phyloP scores from a whole-genome alignment of 108 stramenopile species.

The Chaetoceros muelleri region DNA sequence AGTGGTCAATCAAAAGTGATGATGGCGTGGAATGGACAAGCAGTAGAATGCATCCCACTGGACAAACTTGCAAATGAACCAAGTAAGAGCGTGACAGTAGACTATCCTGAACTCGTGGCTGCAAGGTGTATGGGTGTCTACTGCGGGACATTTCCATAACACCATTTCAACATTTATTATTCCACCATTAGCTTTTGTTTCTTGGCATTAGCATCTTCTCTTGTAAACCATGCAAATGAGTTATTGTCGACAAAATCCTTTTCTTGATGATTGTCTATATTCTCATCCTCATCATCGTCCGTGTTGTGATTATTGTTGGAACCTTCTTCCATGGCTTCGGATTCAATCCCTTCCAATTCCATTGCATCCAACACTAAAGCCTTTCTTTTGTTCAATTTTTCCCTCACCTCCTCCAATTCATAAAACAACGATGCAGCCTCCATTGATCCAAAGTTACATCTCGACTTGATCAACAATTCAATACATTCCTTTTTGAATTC shows the following conservation, averaged over 20 bases:
- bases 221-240: neutral
- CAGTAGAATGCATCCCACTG: neutral
- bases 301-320: too few species aligned
- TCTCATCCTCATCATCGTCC: neutral
- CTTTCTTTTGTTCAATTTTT: slow-evolving; percentile 46
- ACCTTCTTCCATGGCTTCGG: slow-evolving; percentile 8
- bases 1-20: neutral
- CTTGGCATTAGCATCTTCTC: neutral
- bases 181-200: neutral
- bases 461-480: slow-evolving; percentile 47
- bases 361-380: slow-evolving; percentile 58
- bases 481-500: slow-evolving; percentile 46
- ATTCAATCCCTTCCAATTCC: slow-evolving; percentile 73
- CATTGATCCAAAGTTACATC: slow-evolving; percentile 65
- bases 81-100: neutral
- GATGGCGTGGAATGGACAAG: neutral
- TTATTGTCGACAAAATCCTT: too few species aligned
- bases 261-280: neutral
- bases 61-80: neutral
- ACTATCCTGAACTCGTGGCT: slow-evolving; percentile 2
- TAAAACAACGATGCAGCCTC: slow-evolving; percentile 57
- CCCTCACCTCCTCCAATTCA: slow-evolving; percentile 13
- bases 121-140: slow-evolving; percentile 1
- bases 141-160: neutral
- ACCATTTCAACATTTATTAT: neutral